Evolutionary conservation across 1,139 yeast species (phyloP).

Genomic region (Geotrichum bryndzae): DNA sequence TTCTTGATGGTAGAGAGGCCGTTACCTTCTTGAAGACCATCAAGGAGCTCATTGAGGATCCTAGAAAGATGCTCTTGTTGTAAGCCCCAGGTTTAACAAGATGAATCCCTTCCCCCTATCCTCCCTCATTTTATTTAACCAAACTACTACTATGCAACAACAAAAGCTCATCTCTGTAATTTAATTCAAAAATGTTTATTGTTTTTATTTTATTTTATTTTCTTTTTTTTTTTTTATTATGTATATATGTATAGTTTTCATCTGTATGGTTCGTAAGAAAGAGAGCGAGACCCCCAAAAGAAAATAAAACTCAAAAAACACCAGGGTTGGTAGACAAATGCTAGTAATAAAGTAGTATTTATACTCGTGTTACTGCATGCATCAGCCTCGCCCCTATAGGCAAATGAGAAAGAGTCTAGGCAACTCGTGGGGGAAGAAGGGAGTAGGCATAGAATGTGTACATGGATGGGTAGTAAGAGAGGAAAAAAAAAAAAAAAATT

Average conservation of each 20-base stretch:
- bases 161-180: neutral
- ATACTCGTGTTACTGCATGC: no score
- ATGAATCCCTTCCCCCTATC: neutral
- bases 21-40: conserved; percentile 93
- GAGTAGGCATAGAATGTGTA: no score
- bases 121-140: neutral
- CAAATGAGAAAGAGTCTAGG: no score
- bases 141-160: neutral
- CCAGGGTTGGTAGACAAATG: no score
- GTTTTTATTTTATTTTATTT: neutral
- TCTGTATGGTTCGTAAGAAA: neutral
- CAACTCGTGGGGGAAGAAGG: no score
- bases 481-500: no score
- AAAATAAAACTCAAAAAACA: no score
- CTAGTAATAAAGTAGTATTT: no score
- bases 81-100: conserved; percentile 28
- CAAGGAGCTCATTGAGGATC: conserved; percentile 97
- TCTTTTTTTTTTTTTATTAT: neutral
- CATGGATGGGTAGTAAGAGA: no score
- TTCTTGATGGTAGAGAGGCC: conserved; percentile 98
- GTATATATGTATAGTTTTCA: neutral
- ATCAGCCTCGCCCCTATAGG: no score
- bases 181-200: neutral
- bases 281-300: neutral
- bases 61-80: conserved; percentile 91